Percentiles rank a stretch among this genome's conserved stretches.
phyloP scores from a whole-genome alignment of 2,329 filamentous ascomycete genomes.

The Exophiala oligosperma region DNA sequence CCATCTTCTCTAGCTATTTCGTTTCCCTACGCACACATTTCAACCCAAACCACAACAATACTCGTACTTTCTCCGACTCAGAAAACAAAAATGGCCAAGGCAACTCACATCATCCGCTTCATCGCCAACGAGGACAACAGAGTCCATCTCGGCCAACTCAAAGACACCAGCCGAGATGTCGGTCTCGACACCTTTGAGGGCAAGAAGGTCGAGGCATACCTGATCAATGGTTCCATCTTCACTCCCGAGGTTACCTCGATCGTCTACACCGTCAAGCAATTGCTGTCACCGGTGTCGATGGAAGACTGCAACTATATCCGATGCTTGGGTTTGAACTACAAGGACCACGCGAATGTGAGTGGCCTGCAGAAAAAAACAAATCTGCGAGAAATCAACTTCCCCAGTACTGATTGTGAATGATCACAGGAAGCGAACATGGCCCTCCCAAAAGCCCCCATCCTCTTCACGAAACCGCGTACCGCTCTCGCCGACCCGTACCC shows the following conservation, averaged over 20 bases:
- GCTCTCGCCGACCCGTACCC: conserved; percentile 36
- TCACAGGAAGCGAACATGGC: conserved; percentile 38
- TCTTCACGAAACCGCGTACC: conserved; percentile 43
- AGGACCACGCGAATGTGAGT: conserved; percentile 37
- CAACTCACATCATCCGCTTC: conserved; percentile 46
- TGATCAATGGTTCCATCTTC: conserved; percentile 39
- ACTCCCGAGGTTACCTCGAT: conserved; percentile 37
- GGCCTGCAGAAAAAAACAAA: no score
- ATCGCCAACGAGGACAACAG: conserved; percentile 44
- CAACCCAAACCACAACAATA: not conserved
- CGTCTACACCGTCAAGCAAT: conserved; percentile 29
- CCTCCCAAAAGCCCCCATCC: conserved; percentile 38
- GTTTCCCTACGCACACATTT: no score
- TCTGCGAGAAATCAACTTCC: not conserved
- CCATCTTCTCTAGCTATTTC: no score
- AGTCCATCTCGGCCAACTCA: conserved; percentile 42
- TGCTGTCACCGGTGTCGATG: conserved; percentile 27
- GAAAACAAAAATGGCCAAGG: conserved; percentile 27
- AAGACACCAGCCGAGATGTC: conserved; percentile 37
- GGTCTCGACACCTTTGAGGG: conserved; percentile 37
- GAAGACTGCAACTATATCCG: conserved; percentile 37
- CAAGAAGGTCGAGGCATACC: conserved; percentile 35
- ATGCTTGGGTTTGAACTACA: conserved; percentile 51
- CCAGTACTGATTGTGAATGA: not conserved
- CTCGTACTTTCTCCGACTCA: not conserved